These are phyloP conservation scores for Saccharomycopsis sp. DNA, from an alignment of 805 yeast genomes.

Conservation along the genomic window DNA sequence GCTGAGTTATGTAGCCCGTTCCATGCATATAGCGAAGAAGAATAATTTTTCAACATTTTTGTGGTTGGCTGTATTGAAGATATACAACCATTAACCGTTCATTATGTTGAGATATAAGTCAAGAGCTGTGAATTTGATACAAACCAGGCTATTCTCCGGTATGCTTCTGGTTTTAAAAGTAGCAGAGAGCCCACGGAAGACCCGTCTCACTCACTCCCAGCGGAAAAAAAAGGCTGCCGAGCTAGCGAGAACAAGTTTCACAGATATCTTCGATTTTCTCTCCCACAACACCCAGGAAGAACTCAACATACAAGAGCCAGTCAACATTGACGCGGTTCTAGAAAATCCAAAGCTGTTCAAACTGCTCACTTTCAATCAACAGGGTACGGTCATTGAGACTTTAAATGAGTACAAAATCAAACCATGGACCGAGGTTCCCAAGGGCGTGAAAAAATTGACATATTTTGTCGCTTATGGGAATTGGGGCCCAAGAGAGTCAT, in stretches of 20 bases:
- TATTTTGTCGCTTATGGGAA: conserved; percentile 61
- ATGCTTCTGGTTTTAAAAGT: too few species aligned
- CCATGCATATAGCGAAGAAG: too few species aligned
- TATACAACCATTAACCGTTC: too few species aligned
- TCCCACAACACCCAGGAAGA: conserved; percentile 22
- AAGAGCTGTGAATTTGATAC: too few species aligned
- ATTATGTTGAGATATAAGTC: too few species aligned
- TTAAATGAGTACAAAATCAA: conserved; percentile 35
- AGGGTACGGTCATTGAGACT: conserved; percentile 47
- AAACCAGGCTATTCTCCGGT: too few species aligned
- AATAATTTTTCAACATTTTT: too few species aligned
- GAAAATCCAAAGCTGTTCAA: conserved; percentile 31
- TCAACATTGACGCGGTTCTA: conserved; percentile 37
- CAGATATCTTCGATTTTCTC: conserved; percentile 27
- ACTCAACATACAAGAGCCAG: conserved; percentile 31
- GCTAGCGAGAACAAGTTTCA: conserved; percentile 23
- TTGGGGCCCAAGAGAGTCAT: conserved; percentile 59
- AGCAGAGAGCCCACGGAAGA: conserved; percentile 1
- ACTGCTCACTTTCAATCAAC: conserved; percentile 39
- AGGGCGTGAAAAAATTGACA: conserved; percentile 44
- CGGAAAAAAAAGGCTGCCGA: conserved; percentile 21
- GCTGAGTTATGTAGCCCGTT: too few species aligned
- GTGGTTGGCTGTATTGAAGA: too few species aligned
- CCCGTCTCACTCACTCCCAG: conserved; percentile 14
- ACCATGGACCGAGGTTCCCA: conserved; percentile 46